These are phyloP conservation scores for Colletotrichum tamarilloi DNA, from an alignment of 2,329 filamentous ascomycete species.

Conservation along the genomic window DNA sequence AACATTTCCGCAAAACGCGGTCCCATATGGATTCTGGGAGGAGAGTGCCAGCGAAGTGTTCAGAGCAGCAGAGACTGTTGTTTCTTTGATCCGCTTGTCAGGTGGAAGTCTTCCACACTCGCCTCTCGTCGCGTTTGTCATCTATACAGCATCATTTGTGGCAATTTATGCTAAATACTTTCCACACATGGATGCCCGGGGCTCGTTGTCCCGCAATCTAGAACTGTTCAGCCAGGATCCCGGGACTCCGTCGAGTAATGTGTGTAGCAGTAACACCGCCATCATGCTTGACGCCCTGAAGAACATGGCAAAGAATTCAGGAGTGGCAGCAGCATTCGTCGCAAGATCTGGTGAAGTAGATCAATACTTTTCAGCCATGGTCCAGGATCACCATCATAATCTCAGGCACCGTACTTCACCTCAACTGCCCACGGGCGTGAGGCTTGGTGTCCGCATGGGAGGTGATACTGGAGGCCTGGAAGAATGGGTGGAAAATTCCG, in stretches of 20 bases:
- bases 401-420: neutral
- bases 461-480: slow-evolving; percentile 63
- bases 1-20: slow-evolving; percentile 58
- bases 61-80: slow-evolving; percentile 69
- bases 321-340: slow-evolving; percentile 25
- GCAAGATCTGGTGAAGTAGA: slow-evolving; percentile 27
- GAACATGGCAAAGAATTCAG: slow-evolving; percentile 15
- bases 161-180: slow-evolving; percentile 75
- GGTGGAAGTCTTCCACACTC: slow-evolving; percentile 73
- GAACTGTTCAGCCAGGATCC: slow-evolving; percentile 36
- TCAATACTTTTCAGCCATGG: slow-evolving; percentile 21
- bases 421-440: neutral
- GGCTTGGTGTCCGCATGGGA: slow-evolving; percentile 52
- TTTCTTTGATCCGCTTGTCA: slow-evolving; percentile 73
- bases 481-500: slow-evolving; percentile 59
- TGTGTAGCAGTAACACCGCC: neutral
- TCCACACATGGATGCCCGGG: slow-evolving; percentile 72
- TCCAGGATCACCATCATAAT: slow-evolving; percentile 27
- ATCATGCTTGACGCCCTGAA: slow-evolving; percentile 17
- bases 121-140: slow-evolving; percentile 72
- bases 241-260: neutral
- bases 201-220: slow-evolving; percentile 56
- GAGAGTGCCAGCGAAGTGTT: slow-evolving; percentile 71
- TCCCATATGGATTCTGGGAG: slow-evolving; percentile 70
- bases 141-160: slow-evolving; percentile 74